phyloP scores from a whole-genome alignment of 495 filamentous ascomycete species.

The Podospora conica region DNA sequence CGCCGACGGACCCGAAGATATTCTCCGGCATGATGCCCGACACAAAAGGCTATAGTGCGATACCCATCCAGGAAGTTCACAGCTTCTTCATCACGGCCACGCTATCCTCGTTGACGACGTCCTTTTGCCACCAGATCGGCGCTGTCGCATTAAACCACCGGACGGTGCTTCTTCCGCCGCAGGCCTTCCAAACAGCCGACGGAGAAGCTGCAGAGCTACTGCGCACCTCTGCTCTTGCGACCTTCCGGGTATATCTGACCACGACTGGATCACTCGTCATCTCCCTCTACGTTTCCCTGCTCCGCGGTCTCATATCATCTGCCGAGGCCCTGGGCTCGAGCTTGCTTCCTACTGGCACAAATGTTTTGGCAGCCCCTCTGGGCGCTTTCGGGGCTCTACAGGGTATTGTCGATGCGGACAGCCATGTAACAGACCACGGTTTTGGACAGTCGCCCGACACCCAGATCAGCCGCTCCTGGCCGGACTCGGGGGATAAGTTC shows the following conservation, averaged over 20 bases:
- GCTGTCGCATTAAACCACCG: constrained; percentile 41
- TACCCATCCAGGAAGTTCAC: constrained; percentile 31
- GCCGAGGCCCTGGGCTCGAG: constrained; percentile 31
- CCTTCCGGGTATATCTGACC: constrained; percentile 43
- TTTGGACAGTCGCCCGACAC: constrained; percentile 44
- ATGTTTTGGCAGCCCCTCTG: constrained; percentile 41
- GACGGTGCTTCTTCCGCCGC: constrained; percentile 32
- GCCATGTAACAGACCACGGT: constrained; percentile 19
- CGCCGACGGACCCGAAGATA: constrained; percentile 20
- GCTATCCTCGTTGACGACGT: constrained; percentile 39
- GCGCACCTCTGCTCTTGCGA: constrained; percentile 35
- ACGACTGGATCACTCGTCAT: constrained; percentile 44
- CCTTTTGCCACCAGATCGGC: constrained; percentile 34
- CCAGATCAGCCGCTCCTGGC: constrained; percentile 32
- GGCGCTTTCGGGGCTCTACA: constrained; percentile 42
- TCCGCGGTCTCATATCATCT: constrained; percentile 34
- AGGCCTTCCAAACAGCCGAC: constrained; percentile 18
- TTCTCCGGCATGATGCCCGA: background rate
- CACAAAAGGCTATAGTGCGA: constrained; percentile 18
- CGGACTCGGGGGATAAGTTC: constrained; percentile 34
- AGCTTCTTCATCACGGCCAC: constrained; percentile 41
- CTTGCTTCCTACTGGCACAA: constrained; percentile 29
- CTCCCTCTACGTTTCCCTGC: constrained; percentile 34
- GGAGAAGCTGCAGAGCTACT: constrained; percentile 15
- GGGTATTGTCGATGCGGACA: constrained; percentile 23